Conservation (phyloP, 129 eudicot species). For the Centaurea solstitialis region DNA sequence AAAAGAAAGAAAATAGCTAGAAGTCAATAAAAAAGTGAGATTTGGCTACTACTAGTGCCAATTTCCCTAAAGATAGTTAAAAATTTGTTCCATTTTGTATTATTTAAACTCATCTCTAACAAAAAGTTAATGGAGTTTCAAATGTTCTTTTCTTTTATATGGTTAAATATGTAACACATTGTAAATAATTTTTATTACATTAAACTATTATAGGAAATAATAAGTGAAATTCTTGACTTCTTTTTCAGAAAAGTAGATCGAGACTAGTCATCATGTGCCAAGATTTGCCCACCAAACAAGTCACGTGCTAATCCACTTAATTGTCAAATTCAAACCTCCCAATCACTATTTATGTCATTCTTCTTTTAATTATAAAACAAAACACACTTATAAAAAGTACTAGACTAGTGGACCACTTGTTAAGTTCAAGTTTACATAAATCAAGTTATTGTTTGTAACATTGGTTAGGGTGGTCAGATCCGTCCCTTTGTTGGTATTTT, state of each 20-base stretch:
- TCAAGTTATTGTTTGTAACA: too few species aligned
- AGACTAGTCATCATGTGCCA: slow-evolving; percentile 26
- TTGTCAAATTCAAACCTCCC: slow-evolving; percentile 22
- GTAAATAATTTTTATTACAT: neutral
- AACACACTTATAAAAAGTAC: neutral
- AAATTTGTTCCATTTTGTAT: neutral
- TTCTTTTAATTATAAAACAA: neutral
- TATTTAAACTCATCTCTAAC: neutral
- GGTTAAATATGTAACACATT: neutral
- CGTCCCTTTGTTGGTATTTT: too few species aligned
- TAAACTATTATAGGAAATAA: neutral
- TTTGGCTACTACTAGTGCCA: too few species aligned
- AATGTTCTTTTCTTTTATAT: neutral
- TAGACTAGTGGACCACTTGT: neutral
- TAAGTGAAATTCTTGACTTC: slow-evolving; percentile 18
- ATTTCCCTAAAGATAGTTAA: neutral
- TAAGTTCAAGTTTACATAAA: too few species aligned
- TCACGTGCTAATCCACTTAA: slow-evolving; percentile 30
- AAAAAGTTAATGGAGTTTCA: neutral
- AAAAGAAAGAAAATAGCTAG: too few species aligned
- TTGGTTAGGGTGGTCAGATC: too few species aligned
- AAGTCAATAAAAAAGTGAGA: too few species aligned
- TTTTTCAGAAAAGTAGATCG: slow-evolving; percentile 18
- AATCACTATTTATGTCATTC: neutral
- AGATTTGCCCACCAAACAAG: slow-evolving; percentile 26